Conservation (phyloP, 129 eudicot genomes). For the sunflower (Helianthus annuus) region HanXRQr2.0-SUNRISE NC_035440.2:31177031-31177530, state of each 20-base stretch:
- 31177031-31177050: neutral
- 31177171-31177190: neutral
- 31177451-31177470: no score
- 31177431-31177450: no score
- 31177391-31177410: neutral
- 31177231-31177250: constrained; percentile 7
- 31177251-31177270: neutral
- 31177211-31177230: neutral
- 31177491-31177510: no score
- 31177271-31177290: neutral
- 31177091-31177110: constrained; percentile 6
- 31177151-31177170: neutral
- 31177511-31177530: no score
- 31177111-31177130: neutral
- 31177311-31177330: constrained; percentile 3
- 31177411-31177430: constrained; percentile 14
- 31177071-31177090: neutral
- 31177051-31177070: constrained; percentile 23
- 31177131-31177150: neutral
- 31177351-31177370: neutral
- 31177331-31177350: neutral
- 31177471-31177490: no score
- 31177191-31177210: neutral
- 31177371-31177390: no score
- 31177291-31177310: neutral